phyloP scores from a whole-genome alignment of 2,329 filamentous ascomycete genomes.

The Xylariaceae sp. region DNA sequence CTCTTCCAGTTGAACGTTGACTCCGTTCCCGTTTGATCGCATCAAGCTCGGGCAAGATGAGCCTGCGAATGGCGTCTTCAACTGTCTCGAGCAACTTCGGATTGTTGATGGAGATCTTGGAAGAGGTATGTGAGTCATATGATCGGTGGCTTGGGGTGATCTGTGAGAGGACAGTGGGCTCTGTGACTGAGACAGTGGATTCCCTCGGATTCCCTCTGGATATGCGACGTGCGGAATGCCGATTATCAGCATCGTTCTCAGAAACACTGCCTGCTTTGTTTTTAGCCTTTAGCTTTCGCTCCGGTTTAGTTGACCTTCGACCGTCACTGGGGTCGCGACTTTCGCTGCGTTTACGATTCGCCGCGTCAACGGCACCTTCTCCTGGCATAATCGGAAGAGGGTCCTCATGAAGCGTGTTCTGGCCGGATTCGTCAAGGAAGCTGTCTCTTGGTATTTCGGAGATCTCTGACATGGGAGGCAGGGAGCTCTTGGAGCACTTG shows the following conservation, averaged over 20 bases:
- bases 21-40: slow-evolving; percentile 88
- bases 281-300: slow-evolving; percentile 47
- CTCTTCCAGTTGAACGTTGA: slow-evolving; percentile 56
- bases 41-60: slow-evolving; percentile 87
- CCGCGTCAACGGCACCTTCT: slow-evolving; percentile 38
- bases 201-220: slow-evolving; percentile 51
- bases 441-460: slow-evolving; percentile 66
- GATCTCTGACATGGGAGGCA: slow-evolving; percentile 72
- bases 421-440: slow-evolving; percentile 54
- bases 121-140: slow-evolving; percentile 51
- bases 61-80: slow-evolving; percentile 82
- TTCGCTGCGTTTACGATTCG: slow-evolving; percentile 41
- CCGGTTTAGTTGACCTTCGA: slow-evolving; percentile 40
- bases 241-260: slow-evolving; percentile 45
- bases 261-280: slow-evolving; percentile 46
- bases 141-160: slow-evolving; percentile 51
- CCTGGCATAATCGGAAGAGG: slow-evolving; percentile 34
- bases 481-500: slow-evolving; percentile 52
- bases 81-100: slow-evolving; percentile 86
- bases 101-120: slow-evolving; percentile 77
- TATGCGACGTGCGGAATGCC: slow-evolving; percentile 43
- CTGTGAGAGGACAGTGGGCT: slow-evolving; percentile 51
- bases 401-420: slow-evolving; percentile 13
- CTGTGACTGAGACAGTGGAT: slow-evolving; percentile 47
- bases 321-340: slow-evolving; percentile 38